Evolutionary conservation across 805 yeast species (phyloP), one percentile per base, ranked within the genome.

Genomic region (Naumovozyma dairenensis): DNA sequence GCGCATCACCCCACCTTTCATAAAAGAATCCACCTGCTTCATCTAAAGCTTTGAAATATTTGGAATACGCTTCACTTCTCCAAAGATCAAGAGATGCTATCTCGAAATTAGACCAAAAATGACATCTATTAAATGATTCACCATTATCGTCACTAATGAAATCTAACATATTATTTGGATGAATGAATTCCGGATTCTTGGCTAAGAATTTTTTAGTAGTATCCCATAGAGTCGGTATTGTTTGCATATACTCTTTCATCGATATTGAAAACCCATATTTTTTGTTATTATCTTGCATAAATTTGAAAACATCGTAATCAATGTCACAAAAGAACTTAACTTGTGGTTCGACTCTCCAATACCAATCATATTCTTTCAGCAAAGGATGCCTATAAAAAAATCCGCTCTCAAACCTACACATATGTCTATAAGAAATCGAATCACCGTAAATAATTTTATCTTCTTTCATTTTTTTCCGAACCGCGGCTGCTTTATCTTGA

Each of bases 1-100:
- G 94, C 0, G 92, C 92, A 61, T 84, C 94, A 3, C 94, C 93
- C 94, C 94, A 83, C 35, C 94, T 59, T 53, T 86, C 94, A 47
- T 84, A 83, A 53, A 80, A 84, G 50, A 83, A 84, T 4, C 87
- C 87, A 12, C 93, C 92, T 0, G 74, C 57, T 5, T 65, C 42
- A 36, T 84, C 93, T 25, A 84, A 58, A 45, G 64, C 57, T 25
- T 76, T 59, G 46, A 77, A 72, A 74, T 80, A 83, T 7, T 57
- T 58, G 21, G 64, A 60, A 50, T 84, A 84, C 1, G 83, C 72
- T 33, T 79, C 75, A 16, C 68, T 59, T 31, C 94, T 60, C 60
- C 64, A 81, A 44, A 84, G 83, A 42, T 84, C 87, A 81, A 84
- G 71, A 46, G 80, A 77, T 12, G 78, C 93, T 34, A 84, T 78